A percentile compares a stretch with the other conserved stretches of the same genome.
Conservation (phyloP, 1,284 basidiomycete genomes). For the Cryptococcus jaspeensis region DNA sequence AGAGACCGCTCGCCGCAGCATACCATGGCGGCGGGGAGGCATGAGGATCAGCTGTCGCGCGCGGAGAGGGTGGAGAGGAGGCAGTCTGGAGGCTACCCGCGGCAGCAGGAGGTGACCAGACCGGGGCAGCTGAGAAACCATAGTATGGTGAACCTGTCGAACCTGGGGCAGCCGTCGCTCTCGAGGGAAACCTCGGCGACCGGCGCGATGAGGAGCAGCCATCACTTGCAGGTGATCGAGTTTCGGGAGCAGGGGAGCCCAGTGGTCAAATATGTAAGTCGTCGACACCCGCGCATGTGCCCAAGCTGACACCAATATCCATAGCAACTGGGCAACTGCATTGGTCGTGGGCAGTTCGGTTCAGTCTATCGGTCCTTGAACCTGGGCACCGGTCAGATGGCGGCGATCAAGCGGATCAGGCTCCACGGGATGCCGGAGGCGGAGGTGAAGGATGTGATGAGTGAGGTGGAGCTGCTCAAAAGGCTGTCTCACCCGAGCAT, state of each 20-base stretch:
- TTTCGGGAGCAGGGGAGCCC: conserved; percentile 78
- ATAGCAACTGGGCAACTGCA: conserved; percentile 92
- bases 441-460: conserved; percentile 81
- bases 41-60: not conserved
- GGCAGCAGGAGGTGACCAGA: conserved; percentile 4
- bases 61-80: conserved; percentile 24
- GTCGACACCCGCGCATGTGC: conserved; percentile 6
- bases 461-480: conserved; percentile 86
- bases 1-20: conserved; percentile 5
- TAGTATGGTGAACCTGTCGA: conserved; percentile 37
- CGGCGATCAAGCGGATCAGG: conserved; percentile 88
- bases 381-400: conserved; percentile 87
- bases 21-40: not conserved
- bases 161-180: conserved; percentile 17
- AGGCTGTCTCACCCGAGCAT: conserved; percentile 86
- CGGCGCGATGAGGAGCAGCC: conserved; percentile 57
- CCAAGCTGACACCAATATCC: conserved; percentile 4
- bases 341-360: conserved; percentile 93
- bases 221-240: conserved; percentile 71
- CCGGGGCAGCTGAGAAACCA: conserved; percentile 30
- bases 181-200: conserved; percentile 25
- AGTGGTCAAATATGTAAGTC: conserved; percentile 76
- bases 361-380: conserved; percentile 92
- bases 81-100: conserved; percentile 31
- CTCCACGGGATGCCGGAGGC: conserved; percentile 81